phyloP scores from a whole-genome alignment of 108 stramenopile species.

The Stephanodiscus minutulus region DNA sequence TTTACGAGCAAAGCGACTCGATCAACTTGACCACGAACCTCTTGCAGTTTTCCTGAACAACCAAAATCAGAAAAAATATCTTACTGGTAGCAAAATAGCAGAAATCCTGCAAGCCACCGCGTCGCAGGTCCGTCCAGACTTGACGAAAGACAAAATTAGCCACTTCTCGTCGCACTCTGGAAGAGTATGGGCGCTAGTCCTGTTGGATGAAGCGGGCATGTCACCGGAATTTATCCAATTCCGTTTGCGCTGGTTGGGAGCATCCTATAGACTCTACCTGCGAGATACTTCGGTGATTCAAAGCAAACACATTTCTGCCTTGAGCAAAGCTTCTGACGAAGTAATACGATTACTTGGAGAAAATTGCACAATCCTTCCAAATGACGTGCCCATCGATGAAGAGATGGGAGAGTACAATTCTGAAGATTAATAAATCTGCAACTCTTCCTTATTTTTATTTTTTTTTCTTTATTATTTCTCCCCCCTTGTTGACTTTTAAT shows the following conservation, averaged over 20 bases:
- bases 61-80: not conserved
- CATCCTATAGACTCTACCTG: not conserved
- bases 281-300: not conserved
- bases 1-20: not conserved
- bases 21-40: constrained; percentile 4
- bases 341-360: not conserved
- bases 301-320: not conserved
- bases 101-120: not conserved
- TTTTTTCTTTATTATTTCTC: no score
- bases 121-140: not conserved
- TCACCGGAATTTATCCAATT: not conserved
- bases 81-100: constrained; percentile 10
- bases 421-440: not conserved
- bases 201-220: constrained; percentile 14
- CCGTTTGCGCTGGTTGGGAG: constrained; percentile 14
- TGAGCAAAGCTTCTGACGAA: not conserved
- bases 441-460: no score
- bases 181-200: constrained; percentile 19
- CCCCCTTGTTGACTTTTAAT: no score
- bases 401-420: not conserved
- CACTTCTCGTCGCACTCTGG: constrained; percentile 8
- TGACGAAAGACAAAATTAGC: not conserved
- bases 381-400: not conserved
- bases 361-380: not conserved
- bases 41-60: constrained; percentile 5